phyloP scores from a whole-genome alignment of 2,329 filamentous ascomycete genomes.

The Fusarium floridanum region DNA sequence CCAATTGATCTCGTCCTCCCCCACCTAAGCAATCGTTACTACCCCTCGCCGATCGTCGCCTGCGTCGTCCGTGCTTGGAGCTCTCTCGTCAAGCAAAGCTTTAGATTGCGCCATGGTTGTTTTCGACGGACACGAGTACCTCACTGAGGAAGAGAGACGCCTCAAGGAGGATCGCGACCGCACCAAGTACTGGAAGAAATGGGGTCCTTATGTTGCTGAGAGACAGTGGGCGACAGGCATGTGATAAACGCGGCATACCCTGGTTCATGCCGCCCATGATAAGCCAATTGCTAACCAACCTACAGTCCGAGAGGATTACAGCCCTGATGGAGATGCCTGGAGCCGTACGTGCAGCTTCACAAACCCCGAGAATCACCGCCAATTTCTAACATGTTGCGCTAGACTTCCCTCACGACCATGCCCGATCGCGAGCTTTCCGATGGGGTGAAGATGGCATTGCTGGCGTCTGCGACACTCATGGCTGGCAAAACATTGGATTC shows the following conservation, averaged over 20 bases:
- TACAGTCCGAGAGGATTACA: constrained; percentile 88
- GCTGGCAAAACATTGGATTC: constrained; percentile 92
- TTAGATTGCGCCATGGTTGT: constrained; percentile 76
- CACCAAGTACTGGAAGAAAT: constrained; percentile 97
- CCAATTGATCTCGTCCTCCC: constrained; percentile 35
- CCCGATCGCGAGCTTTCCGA: constrained; percentile 87
- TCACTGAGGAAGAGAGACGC: constrained; percentile 91
- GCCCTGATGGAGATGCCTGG: constrained; percentile 92
- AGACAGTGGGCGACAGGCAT: constrained; percentile 94
- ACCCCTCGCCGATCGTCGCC: constrained; percentile 41
- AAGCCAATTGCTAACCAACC: constrained; percentile 43
- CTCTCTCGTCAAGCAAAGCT: constrained; percentile 18
- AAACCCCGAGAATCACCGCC: background rate
- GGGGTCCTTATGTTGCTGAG: constrained; percentile 94
- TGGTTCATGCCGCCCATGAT: constrained; percentile 11
- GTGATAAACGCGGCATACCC: constrained; percentile 44
- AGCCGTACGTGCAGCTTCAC: constrained; percentile 74
- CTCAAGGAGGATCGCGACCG: constrained; percentile 87
- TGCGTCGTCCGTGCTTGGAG: constrained; percentile 38
- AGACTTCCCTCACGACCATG: constrained; percentile 96
- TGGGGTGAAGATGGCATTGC: constrained; percentile 99
- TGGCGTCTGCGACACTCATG: constrained; percentile 91
- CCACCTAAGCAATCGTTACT: constrained; percentile 33
- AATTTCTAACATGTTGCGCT: constrained; percentile 36
- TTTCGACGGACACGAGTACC: constrained; percentile 87